Percentiles rank a stretch among this genome's conserved stretches.
These are phyloP conservation scores for Pythium brachiatum DNA, from an alignment of 352 stramenopile species.

Conservation along the genomic window DNA sequence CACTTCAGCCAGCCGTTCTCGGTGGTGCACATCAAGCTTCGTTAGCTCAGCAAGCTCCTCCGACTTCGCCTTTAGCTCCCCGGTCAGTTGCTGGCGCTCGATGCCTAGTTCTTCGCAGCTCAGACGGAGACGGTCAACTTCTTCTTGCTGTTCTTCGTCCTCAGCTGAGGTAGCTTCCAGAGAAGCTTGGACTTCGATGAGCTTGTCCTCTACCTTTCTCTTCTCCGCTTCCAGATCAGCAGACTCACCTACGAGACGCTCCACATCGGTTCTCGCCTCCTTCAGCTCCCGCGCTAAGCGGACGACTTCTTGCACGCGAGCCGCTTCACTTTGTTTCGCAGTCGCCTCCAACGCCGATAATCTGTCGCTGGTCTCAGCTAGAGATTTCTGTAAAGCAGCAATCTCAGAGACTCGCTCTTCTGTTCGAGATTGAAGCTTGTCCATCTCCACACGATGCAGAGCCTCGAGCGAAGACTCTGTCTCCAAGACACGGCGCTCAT, in stretches of 20 bases:
- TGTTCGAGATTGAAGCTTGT: conserved; percentile 36
- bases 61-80: conserved; percentile 4
- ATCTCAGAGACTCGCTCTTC: conserved; percentile 46
- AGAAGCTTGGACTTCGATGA: conserved; percentile 3
- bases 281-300: conserved; percentile 44
- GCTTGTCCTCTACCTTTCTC: background rate
- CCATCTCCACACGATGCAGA: conserved; percentile 40
- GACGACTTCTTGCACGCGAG: conserved; percentile 40
- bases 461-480: conserved; percentile 32
- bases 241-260: conserved; percentile 13
- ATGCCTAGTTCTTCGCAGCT: conserved; percentile 5
- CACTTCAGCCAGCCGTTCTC: background rate
- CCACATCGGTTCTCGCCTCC: conserved; percentile 27
- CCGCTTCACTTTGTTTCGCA: conserved; percentile 27
- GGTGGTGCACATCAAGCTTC: conserved; percentile 4
- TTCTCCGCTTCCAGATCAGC: conserved; percentile 11
- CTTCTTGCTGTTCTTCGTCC: conserved; percentile 16
- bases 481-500: conserved; percentile 31
- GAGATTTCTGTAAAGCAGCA: conserved; percentile 30
- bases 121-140: conserved; percentile 9
- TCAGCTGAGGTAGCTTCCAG: conserved; percentile 14
- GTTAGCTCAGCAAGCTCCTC: conserved; percentile 13
- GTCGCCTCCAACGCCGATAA: conserved; percentile 42
- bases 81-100: conserved; percentile 9
- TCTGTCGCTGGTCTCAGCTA: conserved; percentile 34